Evolutionary conservation across 208 protist genomes (phyloP).

Genomic region (Strigomonas oncopelti): DNA sequence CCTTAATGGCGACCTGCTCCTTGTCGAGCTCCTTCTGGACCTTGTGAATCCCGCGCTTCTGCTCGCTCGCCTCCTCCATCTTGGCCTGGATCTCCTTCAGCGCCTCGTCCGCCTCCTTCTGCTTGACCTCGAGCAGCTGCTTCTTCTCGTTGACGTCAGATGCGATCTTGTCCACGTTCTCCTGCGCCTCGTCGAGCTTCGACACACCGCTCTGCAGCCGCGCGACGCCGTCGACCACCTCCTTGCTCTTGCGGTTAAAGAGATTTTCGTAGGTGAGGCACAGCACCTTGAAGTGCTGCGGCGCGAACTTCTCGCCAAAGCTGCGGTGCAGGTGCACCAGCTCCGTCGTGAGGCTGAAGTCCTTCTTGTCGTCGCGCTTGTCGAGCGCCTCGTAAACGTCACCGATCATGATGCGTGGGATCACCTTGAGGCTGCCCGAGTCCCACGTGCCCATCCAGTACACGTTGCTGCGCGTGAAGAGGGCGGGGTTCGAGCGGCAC

Average conservation of each 20-base stretch:
- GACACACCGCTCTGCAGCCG: conserved; percentile 89
- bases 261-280: conserved; percentile 86
- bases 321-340: conserved; percentile 84
- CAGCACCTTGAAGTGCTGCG: conserved; percentile 91
- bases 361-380: conserved; percentile 66
- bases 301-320: conserved; percentile 73
- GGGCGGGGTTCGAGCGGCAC: conserved; percentile 94
- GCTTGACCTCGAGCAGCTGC: conserved; percentile 86
- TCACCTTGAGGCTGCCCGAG: conserved; percentile 79
- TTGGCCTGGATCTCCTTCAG: conserved; percentile 94
- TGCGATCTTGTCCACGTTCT: conserved; percentile 92
- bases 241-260: conserved; percentile 78
- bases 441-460: conserved; percentile 96
- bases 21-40: conserved; percentile 89
- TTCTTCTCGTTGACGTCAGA: conserved; percentile 90
- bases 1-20: conserved; percentile 87
- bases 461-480: conserved; percentile 95
- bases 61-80: conserved; percentile 92
- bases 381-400: conserved; percentile 81
- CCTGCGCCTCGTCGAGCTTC: conserved; percentile 95
- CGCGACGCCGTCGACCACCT: conserved; percentile 61
- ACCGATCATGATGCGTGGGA: conserved; percentile 85
- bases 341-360: conserved; percentile 85
- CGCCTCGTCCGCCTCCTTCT: conserved; percentile 93
- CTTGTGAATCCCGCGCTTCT: conserved; percentile 92